Evolutionary conservation across 1,284 basidiomycete species (phyloP).

Genomic region (Mycena sp.): DNA sequence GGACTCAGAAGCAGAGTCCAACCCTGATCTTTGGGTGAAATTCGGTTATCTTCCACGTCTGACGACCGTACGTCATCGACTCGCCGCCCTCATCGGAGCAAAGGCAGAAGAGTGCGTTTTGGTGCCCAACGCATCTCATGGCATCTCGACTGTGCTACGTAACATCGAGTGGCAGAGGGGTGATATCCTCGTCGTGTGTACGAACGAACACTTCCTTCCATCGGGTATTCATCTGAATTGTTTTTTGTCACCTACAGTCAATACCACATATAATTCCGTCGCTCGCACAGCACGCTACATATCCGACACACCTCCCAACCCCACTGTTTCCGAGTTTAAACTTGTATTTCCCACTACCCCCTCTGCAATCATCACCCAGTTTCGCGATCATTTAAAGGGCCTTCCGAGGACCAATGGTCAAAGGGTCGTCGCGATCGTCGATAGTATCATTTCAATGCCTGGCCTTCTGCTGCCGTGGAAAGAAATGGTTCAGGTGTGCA

Average conservation of each 20-base stretch:
- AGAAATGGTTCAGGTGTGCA: conserved; percentile 75
- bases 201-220: conserved; percentile 21
- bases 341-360: conserved; percentile 74
- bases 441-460: conserved; percentile 77
- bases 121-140: conserved; percentile 52
- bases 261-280: conserved; percentile 75
- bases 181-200: conserved; percentile 57
- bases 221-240: background rate
- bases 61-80: conserved; percentile 34
- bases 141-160: conserved; percentile 70
- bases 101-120: conserved; percentile 43
- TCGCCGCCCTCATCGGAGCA: conserved; percentile 41
- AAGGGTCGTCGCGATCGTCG: conserved; percentile 76
- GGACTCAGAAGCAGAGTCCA: conserved; percentile 38
- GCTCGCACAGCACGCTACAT: conserved; percentile 65
- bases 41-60: conserved; percentile 35
- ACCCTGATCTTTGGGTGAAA: conserved; percentile 43
- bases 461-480: conserved; percentile 84
- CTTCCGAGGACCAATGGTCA: conserved; percentile 31
- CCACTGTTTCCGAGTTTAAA: conserved; percentile 59
- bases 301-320: conserved; percentile 64
- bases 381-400: conserved; percentile 50
- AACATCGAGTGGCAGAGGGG: conserved; percentile 63
- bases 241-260: conserved; percentile 51
- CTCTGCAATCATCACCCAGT: conserved; percentile 62